Base-by-base conservation (phyloP, 805 yeast species). In the Clavispora fructus region DNA sequence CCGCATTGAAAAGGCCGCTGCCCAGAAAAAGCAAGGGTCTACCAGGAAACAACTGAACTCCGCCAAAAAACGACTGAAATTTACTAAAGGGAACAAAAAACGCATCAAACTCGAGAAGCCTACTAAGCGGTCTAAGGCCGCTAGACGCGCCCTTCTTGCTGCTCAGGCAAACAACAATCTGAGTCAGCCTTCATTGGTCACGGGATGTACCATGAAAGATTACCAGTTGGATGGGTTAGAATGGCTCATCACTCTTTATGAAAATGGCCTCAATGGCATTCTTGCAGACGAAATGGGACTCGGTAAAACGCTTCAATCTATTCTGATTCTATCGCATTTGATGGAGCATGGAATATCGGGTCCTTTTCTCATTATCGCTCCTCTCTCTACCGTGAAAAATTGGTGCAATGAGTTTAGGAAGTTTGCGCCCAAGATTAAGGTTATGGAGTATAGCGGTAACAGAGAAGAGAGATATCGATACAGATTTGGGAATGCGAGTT, bases 251-350 rank as follows among this genome's bases (percentile, higher is more conserved):
- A 85, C 96, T 0, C 67, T 92, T 25, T 94, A 86, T 62, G 95
- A 91, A 60, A 94, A 92, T 64, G 99, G 98, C 0, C 71, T 92
- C 27, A 92, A 92, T 63, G 99, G 98, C 2, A 91, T 94, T 31
- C 68, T 94, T 17, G 98, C 98, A 0, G 98, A 94, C 67, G 98
- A 92, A 63, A 92, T 92, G 99, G 98, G 98, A 0, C 69, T 92
- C 25, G 99, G 99, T 1, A 92, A 92, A 61, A 94, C 99, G 0
- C 64, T 92, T 7, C 96, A 94, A 63, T 84, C 94, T 38, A 88
- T 92, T 45, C 78, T 96, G 0, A 73, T 92, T 49, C 57, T 90
- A 4, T 79, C 88, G 6, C 87, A 84, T 58, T 68, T 91, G 32
- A 76, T 84, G 40, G 96, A 88, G 54, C 82, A 87, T 62, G 90